Percentiles rank a stretch among this genome's conserved stretches.
phyloP scores from a whole-genome alignment of 805 yeast species.

The Priceomyces medius region DNA sequence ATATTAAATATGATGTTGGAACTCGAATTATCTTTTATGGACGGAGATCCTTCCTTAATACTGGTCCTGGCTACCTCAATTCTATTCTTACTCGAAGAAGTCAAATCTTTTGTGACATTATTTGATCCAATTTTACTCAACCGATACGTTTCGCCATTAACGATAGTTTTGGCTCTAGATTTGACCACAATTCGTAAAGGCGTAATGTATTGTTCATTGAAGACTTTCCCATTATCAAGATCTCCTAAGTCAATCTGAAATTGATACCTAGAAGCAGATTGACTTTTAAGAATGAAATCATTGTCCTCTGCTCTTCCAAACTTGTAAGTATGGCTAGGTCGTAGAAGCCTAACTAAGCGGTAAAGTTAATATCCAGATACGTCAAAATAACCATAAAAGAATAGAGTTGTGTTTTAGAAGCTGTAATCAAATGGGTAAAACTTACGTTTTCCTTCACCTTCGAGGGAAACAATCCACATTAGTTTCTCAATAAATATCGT shows the following conservation, averaged over 20 bases:
- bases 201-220: conserved; percentile 10
- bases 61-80: conserved; percentile 9
- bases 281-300: conserved; percentile 26
- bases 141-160: conserved; percentile 20
- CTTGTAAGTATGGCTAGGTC: conserved; percentile 13
- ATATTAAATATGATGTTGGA: conserved; percentile 13
- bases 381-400: not conserved
- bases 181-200: conserved; percentile 22
- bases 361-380: not conserved
- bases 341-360: conserved; percentile 7
- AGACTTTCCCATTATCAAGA: conserved; percentile 4
- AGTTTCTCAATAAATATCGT: too few relatives aligned
- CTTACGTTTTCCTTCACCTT: conserved; percentile 1
- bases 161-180: conserved; percentile 29
- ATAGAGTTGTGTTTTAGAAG: not conserved
- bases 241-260: conserved; percentile 18
- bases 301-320: conserved; percentile 31
- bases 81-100: conserved; percentile 1
- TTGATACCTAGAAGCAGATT: conserved; percentile 31
- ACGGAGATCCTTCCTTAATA: not conserved
- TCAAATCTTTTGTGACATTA: conserved; percentile 4
- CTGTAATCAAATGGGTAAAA: not conserved
- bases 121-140: conserved; percentile 4
- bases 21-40: not conserved
- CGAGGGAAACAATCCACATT: conserved; percentile 1